Evolutionary conservation across 441 rosid species (phyloP), one percentile per base, ranked within the genome.

Genomic region (Jatropha podagrica): DNA sequence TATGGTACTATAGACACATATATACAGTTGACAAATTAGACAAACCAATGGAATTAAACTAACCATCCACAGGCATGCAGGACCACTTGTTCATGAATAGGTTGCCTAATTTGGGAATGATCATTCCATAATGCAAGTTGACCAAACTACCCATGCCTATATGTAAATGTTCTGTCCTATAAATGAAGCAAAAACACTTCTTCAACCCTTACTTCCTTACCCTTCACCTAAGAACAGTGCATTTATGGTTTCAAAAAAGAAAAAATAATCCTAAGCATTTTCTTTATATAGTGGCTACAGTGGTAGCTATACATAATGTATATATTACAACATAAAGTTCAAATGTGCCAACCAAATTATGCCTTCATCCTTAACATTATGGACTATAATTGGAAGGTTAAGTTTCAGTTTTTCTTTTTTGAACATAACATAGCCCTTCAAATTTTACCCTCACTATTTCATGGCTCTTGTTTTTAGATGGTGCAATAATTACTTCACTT

Each of bases 61-160:
- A 76, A 15, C 63, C 7, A 61, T 59, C 38, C 59, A 41, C 52
- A 13, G 37, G 4, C 23, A 23, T 23, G 23, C 7, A 14, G 77
- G 64, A 74, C 71, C 71, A 65, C 54, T 65, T 41, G n/a, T 48
- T 12, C 49, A 64, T 59, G 23, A 56, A 59, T n/a, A 38, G 37
- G 17, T 55, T 66, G 18, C 73, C 61, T 23, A 48, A 48, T 60
- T 61, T 20, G 68, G 74, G 13, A 60, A 7, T 76, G 27, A 52
- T 76, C 41, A 69, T 40, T 69, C 5, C 65, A 75, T 38, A 41
- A 42, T 42, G 2, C 51, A 61, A 58, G 41, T 52, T 27, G 69
- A 62, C 79, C 60, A 75, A 74, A 65, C 18, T 62, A 60, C 42
- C 38, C 61, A 68, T 40, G 52, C 26, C 12, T 7, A 32, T 68